phyloP scores from a whole-genome alignment of 345 rosid species.

The Ceriops tagal region DNA sequence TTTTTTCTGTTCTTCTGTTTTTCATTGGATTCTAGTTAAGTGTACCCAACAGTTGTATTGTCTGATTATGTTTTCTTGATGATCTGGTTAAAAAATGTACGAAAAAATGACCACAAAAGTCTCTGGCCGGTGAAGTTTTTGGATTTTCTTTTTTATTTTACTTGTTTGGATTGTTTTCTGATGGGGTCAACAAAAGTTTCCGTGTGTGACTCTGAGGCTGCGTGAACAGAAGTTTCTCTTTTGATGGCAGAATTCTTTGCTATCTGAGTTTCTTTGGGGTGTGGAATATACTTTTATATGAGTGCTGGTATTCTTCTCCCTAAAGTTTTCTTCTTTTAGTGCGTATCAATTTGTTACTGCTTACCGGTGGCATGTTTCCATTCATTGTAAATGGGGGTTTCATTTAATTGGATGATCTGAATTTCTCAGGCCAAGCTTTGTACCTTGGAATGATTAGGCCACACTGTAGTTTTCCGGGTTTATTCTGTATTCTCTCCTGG shows the following conservation, averaged over 20 bases:
- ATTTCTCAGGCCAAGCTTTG: slow-evolving; percentile 10
- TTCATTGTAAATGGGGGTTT: slow-evolving; percentile 3
- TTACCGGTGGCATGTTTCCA: slow-evolving; percentile 11
- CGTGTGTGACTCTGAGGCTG: slow-evolving; percentile 31
- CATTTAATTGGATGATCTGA: slow-evolving; percentile 16
- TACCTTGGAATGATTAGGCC: slow-evolving; percentile 16
- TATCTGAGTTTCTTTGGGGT: slow-evolving; percentile 37
- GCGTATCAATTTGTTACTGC: neutral
- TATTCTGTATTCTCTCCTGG: neutral
- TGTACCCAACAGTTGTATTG: slow-evolving; percentile 11
- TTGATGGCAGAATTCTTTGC: slow-evolving; percentile 35
- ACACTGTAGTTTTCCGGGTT: neutral
- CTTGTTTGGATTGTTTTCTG: slow-evolving; percentile 18
- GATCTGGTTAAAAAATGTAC: neutral
- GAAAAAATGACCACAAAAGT: neutral
- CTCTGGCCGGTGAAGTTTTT: slow-evolving; percentile 11
- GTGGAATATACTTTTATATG: slow-evolving; percentile 39
- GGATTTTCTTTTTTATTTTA: slow-evolving; percentile 16
- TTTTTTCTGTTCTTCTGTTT: neutral
- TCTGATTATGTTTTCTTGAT: slow-evolving; percentile 18
- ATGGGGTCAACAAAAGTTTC: slow-evolving; percentile 24
- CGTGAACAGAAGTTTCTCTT: slow-evolving; percentile 40
- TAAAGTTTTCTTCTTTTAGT: slow-evolving; percentile 28
- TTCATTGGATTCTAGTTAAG: slow-evolving; percentile 28
- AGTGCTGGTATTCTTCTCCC: slow-evolving; percentile 36